Evolutionary conservation across 177 flowering plant species (phyloP).

Genomic region (Tripterygium wilfordii): DNA sequence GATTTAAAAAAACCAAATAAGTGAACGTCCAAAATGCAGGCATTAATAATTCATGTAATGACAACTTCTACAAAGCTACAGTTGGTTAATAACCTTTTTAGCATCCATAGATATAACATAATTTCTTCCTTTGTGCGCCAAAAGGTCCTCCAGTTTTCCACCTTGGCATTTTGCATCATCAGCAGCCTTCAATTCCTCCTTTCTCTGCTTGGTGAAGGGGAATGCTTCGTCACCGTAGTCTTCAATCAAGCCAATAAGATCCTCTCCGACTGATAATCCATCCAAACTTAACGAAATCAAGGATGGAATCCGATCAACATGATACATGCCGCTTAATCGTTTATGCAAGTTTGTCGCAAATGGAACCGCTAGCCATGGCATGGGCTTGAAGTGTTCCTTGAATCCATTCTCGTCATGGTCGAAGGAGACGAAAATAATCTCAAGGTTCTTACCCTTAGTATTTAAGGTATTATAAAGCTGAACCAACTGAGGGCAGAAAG

Average conservation of each 20-base stretch:
- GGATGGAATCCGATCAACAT: slow-evolving; percentile 37
- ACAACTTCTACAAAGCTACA: neutral
- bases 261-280: slow-evolving; percentile 22
- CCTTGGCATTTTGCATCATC: slow-evolving; percentile 23
- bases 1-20: neutral
- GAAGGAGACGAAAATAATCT: slow-evolving; percentile 47
- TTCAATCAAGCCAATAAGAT: slow-evolving; percentile 34
- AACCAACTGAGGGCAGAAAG: slow-evolving; percentile 35
- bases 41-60: no score
- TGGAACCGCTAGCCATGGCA: slow-evolving; percentile 68
- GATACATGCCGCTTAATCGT: slow-evolving; percentile 21
- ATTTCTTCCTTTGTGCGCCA: slow-evolving; percentile 18
- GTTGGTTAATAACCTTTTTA: slow-evolving; percentile 13
- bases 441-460: slow-evolving; percentile 24
- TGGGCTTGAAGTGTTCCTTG: slow-evolving; percentile 35
- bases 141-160: slow-evolving; percentile 24
- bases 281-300: slow-evolving; percentile 29
- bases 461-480: slow-evolving; percentile 34
- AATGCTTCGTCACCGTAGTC: slow-evolving; percentile 55
- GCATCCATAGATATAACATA: slow-evolving; percentile 21
- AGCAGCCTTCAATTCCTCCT: slow-evolving; percentile 20
- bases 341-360: slow-evolving; percentile 20
- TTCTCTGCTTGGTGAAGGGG: slow-evolving; percentile 30
- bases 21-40: no score
- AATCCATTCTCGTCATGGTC: slow-evolving; percentile 42